phyloP scores from a whole-genome alignment of 148 eudicot species.

The Chenopodium formosanum region DNA sequence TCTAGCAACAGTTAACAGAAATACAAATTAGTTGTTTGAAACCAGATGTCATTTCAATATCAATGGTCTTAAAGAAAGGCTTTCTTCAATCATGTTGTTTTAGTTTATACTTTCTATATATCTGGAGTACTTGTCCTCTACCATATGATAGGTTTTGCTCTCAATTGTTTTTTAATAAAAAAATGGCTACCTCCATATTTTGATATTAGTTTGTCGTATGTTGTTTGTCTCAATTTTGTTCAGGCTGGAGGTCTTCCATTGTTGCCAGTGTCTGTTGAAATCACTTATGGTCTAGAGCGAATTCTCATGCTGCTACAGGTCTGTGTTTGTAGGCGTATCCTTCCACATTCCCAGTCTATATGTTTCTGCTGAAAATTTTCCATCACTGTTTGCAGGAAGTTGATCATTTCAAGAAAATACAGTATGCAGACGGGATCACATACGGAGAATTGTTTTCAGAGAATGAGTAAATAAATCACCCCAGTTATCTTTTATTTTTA shows the following conservation, averaged over 20 bases:
- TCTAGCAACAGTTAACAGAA: not conserved
- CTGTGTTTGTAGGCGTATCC: slow-evolving; percentile 9
- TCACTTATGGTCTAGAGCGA: slow-evolving; percentile 98
- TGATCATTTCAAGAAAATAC: slow-evolving; percentile 97
- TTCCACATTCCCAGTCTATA: slow-evolving; percentile 5
- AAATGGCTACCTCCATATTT: not conserved
- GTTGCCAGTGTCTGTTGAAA: slow-evolving; percentile 95
- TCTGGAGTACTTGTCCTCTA: not conserved
- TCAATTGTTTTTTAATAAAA: not conserved
- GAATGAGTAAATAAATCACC: slow-evolving; percentile 64
- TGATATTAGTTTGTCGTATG: not conserved
- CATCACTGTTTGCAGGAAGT: slow-evolving; percentile 63
- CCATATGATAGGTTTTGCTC: not conserved
- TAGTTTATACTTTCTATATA: not conserved
- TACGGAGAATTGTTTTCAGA: slow-evolving; percentile 96
- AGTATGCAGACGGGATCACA: slow-evolving; percentile 92
- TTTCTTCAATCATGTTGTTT: not conserved
- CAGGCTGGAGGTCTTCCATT: slow-evolving; percentile 93
- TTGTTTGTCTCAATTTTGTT: not conserved
- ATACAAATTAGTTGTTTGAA: not conserved
- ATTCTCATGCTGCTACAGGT: slow-evolving; percentile 99
- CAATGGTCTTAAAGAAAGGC: not conserved
- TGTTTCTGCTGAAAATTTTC: slow-evolving; percentile 29
- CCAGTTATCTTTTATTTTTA: not conserved
- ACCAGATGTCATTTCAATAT: not conserved